Conservation (phyloP, 768 basidiomycete genomes). For the Suillus cothurnatus region DNA sequence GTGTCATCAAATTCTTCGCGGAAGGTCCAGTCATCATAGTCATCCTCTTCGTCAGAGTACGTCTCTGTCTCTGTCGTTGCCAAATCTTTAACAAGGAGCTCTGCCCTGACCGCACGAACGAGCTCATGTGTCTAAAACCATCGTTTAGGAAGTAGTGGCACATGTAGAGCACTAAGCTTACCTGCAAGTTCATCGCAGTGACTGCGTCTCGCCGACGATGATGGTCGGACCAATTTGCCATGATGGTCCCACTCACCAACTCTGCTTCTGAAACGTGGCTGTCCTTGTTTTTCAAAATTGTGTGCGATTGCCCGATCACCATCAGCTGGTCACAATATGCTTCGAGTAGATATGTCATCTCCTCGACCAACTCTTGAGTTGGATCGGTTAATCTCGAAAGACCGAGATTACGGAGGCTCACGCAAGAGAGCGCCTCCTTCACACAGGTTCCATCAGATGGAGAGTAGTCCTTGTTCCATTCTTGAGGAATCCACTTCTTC, state of each 20-base stretch:
- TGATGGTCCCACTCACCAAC: conserved; percentile 47
- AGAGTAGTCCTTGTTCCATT: conserved; percentile 17
- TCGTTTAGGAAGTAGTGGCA: not conserved
- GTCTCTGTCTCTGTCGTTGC: conserved; percentile 13
- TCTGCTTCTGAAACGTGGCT: conserved; percentile 41
- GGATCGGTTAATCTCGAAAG: conserved; percentile 28
- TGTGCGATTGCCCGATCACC: conserved; percentile 38
- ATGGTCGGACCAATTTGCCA: conserved; percentile 46
- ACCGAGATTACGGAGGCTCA: conserved; percentile 35
- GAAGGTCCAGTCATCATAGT: conserved; percentile 29
- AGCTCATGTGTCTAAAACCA: conserved; percentile 40
- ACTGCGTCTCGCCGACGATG: conserved; percentile 42
- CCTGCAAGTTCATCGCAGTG: conserved; percentile 47
- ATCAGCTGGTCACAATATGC: conserved; percentile 37
- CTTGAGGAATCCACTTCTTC: conserved; percentile 32
- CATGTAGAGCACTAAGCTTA: conserved; percentile 16
- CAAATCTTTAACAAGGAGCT: conserved; percentile 26
- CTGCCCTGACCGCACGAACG: conserved; percentile 37
- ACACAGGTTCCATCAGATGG: conserved; percentile 33
- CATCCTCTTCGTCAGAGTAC: conserved; percentile 25
- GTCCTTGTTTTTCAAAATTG: conserved; percentile 39
- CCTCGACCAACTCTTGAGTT: conserved; percentile 32
- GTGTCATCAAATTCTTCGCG: conserved; percentile 19
- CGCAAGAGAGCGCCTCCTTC: conserved; percentile 23
- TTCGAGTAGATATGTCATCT: conserved; percentile 40